These are phyloP conservation scores for Mycosphaerelloides madeirae DNA, from an alignment of 2,329 filamentous ascomycete genomes.

Conservation along the genomic window DNA sequence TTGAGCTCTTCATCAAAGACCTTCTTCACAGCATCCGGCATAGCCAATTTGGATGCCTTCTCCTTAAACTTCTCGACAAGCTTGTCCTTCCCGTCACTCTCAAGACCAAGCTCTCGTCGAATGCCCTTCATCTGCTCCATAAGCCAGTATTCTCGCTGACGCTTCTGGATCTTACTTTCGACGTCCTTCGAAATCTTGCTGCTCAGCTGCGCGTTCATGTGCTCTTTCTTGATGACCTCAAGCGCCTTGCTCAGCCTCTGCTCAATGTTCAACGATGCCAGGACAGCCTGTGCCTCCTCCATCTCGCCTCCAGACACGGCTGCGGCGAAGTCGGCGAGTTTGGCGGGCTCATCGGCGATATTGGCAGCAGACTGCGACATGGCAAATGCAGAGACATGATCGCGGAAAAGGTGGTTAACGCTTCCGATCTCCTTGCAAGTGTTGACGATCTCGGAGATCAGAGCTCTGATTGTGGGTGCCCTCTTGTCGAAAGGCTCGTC, in stretches of 20 bases:
- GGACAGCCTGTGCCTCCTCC: conserved; percentile 83
- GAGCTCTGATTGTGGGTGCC: conserved; percentile 79
- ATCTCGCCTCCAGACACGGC: conserved; percentile 94
- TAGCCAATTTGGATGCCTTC: conserved; percentile 85
- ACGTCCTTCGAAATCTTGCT: conserved; percentile 98
- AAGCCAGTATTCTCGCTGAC: conserved; percentile 95
- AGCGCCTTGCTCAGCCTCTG: conserved; percentile 87
- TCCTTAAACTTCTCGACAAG: conserved; percentile 96
- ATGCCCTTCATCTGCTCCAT: conserved; percentile 99
- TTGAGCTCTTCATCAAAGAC: conserved; percentile 98
- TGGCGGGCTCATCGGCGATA: conserved; percentile 88
- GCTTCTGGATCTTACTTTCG: conserved; percentile 93
- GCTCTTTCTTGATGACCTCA: conserved; percentile 90
- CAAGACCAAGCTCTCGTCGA: conserved; percentile 86
- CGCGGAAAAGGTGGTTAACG: conserved; percentile 89
- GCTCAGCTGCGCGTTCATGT: conserved; percentile 96
- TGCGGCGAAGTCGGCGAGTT: conserved; percentile 93
- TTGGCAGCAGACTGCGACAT: conserved; percentile 94
- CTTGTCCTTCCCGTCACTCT: conserved; percentile 97
- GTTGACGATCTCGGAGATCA: conserved; percentile 97
- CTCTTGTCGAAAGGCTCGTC: conserved; percentile 90
- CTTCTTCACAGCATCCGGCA: conserved; percentile 95
- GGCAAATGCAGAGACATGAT: conserved; percentile 95
- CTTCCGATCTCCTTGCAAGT: conserved; percentile 96
- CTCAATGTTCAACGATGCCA: conserved; percentile 85